Percentiles rank a stretch among this genome's conserved stretches.
phyloP scores from a whole-genome alignment of 2,329 filamentous ascomycete genomes.

The Coniochaeta sp. region DNA sequence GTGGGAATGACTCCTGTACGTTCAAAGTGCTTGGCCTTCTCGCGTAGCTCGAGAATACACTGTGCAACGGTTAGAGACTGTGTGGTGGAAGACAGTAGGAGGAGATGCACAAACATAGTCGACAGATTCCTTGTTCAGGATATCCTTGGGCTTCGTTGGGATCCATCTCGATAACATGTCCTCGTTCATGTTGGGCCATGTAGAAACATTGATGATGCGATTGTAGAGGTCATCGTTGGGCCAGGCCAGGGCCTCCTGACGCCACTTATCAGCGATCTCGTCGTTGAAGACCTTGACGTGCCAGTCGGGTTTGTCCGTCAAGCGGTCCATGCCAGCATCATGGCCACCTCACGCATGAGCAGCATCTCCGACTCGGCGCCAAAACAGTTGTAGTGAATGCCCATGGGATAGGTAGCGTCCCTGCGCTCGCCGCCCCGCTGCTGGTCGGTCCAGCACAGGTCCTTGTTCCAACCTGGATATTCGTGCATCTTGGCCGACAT shows the following conservation, averaged over 20 bases:
- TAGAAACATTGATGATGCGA: slow-evolving; percentile 3
- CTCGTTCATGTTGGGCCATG: slow-evolving; percentile 7
- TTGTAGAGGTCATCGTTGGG: slow-evolving; percentile 12
- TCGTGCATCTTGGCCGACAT: neutral
- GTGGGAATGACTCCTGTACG: slow-evolving; percentile 31
- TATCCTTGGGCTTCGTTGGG: slow-evolving; percentile 1
- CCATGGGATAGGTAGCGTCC: slow-evolving; percentile 3
- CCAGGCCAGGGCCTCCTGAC: slow-evolving; percentile 19
- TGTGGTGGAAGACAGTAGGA: neutral
- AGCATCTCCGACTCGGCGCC: slow-evolving; percentile 8
- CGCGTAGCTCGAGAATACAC: slow-evolving; percentile 38
- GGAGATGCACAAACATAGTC: neutral
- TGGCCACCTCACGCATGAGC: slow-evolving; percentile 24
- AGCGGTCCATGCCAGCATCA: slow-evolving; percentile 24
- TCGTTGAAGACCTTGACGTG: slow-evolving; percentile 26
- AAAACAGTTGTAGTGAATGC: slow-evolving; percentile 1
- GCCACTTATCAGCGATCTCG: slow-evolving; percentile 24
- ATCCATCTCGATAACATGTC: slow-evolving; percentile 9
- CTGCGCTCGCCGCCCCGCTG: neutral
- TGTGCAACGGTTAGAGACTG: slow-evolving; percentile 3
- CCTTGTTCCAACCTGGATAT: slow-evolving; percentile 1
- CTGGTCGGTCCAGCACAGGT: neutral
- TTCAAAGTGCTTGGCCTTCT: slow-evolving; percentile 40
- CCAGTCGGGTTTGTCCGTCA: slow-evolving; percentile 31
- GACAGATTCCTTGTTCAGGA: neutral